phyloP scores from a whole-genome alignment of 108 stramenopile species.

The Cylindrotheca fusiformis region DNA sequence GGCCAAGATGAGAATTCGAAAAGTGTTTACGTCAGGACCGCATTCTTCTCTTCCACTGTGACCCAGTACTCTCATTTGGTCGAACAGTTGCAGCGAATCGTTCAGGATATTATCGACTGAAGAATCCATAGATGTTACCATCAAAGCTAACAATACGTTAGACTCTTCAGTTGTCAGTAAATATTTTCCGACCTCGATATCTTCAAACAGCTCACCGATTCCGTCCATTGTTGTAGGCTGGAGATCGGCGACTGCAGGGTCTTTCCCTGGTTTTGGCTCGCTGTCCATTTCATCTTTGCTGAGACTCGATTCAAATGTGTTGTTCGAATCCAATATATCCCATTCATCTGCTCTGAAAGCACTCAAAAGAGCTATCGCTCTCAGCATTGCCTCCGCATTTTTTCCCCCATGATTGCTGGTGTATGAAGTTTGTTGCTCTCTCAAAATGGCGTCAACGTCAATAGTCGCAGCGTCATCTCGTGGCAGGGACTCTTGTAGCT shows the following conservation, averaged over 20 bases:
- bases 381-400: conserved; percentile 2
- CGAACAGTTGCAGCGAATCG: conserved; percentile 11
- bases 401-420: background rate
- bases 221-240: background rate
- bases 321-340: conserved; percentile 8
- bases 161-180: conserved; percentile 12
- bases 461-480: background rate
- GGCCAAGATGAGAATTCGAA: conserved; percentile 28
- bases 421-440: background rate
- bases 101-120: conserved; percentile 9
- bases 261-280: background rate
- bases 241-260: background rate
- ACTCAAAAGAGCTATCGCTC: conserved; percentile 17
- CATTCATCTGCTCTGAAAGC: conserved; percentile 9
- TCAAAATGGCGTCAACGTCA: background rate
- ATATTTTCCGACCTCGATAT: conserved; percentile 3
- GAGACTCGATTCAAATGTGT: background rate
- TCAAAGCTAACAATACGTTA: conserved; percentile 21
- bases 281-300: background rate
- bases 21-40: conserved; percentile 24
- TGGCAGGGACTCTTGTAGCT: background rate
- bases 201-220: conserved; percentile 11
- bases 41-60: conserved; percentile 4
- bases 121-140: conserved; percentile 5
- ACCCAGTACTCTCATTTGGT: conserved; percentile 23